Conservation (phyloP, 768 basidiomycete species). For the Russula sp. region DNA sequence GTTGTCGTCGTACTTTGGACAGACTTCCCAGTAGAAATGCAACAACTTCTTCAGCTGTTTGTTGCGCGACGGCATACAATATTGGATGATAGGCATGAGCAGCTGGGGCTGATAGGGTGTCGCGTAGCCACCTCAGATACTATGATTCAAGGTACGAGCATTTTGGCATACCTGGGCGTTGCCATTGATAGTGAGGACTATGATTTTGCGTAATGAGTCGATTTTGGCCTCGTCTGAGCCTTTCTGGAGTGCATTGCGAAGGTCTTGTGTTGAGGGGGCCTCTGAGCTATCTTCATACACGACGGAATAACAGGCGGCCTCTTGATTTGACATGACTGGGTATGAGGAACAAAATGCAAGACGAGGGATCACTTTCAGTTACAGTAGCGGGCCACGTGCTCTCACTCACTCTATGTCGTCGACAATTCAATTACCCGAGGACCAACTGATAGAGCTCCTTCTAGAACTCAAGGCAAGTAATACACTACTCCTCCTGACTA, state of each 20-base stretch:
- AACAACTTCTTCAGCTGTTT: constrained; percentile 97
- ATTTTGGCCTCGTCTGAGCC: constrained; percentile 96
- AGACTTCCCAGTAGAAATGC: constrained; percentile 96
- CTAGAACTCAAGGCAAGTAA: constrained; percentile 60
- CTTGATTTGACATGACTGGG: constrained; percentile 42
- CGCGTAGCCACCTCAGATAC: constrained; percentile 4
- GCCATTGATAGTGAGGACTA: constrained; percentile 91
- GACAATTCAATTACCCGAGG: constrained; percentile 51
- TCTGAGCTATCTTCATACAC: constrained; percentile 72
- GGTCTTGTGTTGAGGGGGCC: constrained; percentile 75
- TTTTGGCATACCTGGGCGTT: constrained; percentile 70
- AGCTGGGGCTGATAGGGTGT: constrained; percentile 61
- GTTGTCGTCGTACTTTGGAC: constrained; percentile 96
- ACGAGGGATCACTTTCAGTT: not conserved
- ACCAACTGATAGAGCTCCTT: constrained; percentile 71
- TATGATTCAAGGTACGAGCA: not conserved
- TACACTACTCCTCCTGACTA: not conserved
- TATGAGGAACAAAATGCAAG: not conserved
- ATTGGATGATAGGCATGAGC: constrained; percentile 99
- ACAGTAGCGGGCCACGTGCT: constrained; percentile 20
- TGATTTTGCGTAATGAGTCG: constrained; percentile 92
- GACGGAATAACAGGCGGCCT: constrained; percentile 73
- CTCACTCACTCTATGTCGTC: constrained; percentile 46
- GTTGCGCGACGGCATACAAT: constrained; percentile 90
- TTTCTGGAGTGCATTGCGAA: constrained; percentile 83